Conservation (phyloP, 2,329 filamentous ascomycete species). For the Zalaria sp. region DNA sequence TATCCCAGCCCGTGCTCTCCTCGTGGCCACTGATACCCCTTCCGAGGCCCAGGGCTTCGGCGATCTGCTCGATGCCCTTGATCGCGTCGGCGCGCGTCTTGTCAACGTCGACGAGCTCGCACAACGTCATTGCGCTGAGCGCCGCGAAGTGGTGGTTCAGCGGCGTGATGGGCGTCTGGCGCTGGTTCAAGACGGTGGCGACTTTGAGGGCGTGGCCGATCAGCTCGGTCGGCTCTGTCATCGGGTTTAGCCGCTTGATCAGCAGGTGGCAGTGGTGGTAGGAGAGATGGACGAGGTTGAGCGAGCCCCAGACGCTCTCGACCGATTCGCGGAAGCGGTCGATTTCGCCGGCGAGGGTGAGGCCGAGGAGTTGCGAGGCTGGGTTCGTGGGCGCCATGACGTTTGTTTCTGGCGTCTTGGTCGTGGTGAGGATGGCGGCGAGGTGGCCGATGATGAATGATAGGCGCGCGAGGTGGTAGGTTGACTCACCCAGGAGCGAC, state of each 20-base stretch:
- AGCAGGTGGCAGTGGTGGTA: slow-evolving; percentile 59
- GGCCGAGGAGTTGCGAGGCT: slow-evolving; percentile 30
- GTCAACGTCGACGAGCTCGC: slow-evolving; percentile 43
- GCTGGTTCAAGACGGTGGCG: slow-evolving; percentile 42
- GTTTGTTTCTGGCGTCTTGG: slow-evolving; percentile 28
- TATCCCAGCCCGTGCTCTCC: slow-evolving; percentile 43
- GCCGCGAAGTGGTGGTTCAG: slow-evolving; percentile 54
- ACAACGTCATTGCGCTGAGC: slow-evolving; percentile 45
- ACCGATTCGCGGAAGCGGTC: slow-evolving; percentile 54
- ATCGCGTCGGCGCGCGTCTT: slow-evolving; percentile 44
- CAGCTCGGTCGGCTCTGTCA: slow-evolving; percentile 41
- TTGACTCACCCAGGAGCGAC: slow-evolving; percentile 45
- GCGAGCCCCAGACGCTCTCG: slow-evolving; percentile 34
- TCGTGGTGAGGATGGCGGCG: slow-evolving; percentile 31
- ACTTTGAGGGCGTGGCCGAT: slow-evolving; percentile 47
- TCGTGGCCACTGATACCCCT: slow-evolving; percentile 27
- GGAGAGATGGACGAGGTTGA: slow-evolving; percentile 49
- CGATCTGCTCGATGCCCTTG: slow-evolving; percentile 40
- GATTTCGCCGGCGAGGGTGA: slow-evolving; percentile 41
- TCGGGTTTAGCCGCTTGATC: slow-evolving; percentile 44
- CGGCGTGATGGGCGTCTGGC: slow-evolving; percentile 43
- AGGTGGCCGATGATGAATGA: slow-evolving; percentile 43
- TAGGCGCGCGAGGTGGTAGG: slow-evolving; percentile 53
- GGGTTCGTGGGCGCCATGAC: slow-evolving; percentile 28
- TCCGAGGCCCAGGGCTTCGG: slow-evolving; percentile 33